phyloP scores from a whole-genome alignment of 306 rosid genomes.

The Cucurbita moschata region DNA sequence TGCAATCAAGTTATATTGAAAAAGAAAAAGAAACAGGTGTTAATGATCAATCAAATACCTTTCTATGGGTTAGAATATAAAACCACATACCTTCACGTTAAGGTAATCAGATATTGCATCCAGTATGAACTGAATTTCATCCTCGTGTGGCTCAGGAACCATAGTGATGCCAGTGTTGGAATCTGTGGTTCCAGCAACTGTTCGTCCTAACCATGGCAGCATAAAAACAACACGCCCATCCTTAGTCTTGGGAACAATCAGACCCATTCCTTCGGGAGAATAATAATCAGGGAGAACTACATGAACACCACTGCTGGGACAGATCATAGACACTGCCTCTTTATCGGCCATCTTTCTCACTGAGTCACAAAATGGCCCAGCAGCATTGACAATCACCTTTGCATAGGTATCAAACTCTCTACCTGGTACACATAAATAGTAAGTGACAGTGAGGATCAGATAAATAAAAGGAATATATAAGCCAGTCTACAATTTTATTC shows the following conservation, averaged over 20 bases:
- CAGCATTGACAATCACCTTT: slow-evolving; percentile 87
- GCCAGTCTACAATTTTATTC: neutral
- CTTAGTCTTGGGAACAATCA: slow-evolving; percentile 93
- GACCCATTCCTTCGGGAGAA: slow-evolving; percentile 98
- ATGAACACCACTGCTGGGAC: slow-evolving; percentile 98
- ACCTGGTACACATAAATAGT: slow-evolving; percentile 32
- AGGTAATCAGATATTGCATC: slow-evolving; percentile 95
- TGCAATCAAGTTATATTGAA: neutral
- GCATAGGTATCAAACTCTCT: slow-evolving; percentile 89
- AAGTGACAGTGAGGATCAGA: slow-evolving; percentile 24
- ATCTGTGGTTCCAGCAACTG: slow-evolving; percentile 98
- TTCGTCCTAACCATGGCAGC: slow-evolving; percentile 98
- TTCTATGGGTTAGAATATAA: neutral
- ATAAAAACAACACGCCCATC: slow-evolving; percentile 97
- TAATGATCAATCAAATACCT: neutral
- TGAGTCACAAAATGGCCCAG: slow-evolving; percentile 94
- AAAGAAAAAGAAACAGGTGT: neutral
- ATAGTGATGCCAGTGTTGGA: slow-evolving; percentile 63
- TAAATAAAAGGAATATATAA: neutral
- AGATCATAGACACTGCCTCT: slow-evolving; percentile 51
- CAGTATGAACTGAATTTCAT: slow-evolving; percentile 85
- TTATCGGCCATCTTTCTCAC: slow-evolving; percentile 69
- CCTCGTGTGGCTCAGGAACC: slow-evolving; percentile 97
- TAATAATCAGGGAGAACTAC: slow-evolving; percentile 92
- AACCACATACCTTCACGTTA: slow-evolving; percentile 65